phyloP scores from a whole-genome alignment of 495 filamentous ascomycete species.

The Pyronema omphalodes region DNA sequence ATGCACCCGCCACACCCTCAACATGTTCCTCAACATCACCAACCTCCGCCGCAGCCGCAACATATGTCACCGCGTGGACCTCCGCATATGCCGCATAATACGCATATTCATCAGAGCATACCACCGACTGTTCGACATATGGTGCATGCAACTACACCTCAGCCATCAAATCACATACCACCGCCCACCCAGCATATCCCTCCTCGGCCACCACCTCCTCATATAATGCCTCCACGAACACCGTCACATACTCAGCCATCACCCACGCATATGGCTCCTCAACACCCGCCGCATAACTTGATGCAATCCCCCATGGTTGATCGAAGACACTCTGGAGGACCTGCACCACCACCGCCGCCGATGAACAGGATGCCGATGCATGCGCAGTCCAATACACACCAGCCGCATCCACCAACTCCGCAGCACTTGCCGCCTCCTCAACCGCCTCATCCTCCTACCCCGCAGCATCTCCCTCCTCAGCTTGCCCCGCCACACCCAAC shows the following conservation, averaged over 20 bases:
- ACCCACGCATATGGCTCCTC: background rate
- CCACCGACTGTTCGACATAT: background rate
- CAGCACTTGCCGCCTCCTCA: constrained; percentile 15
- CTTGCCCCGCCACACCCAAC: background rate
- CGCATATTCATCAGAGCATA: background rate
- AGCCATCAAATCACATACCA: background rate
- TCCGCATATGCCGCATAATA: background rate
- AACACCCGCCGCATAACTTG: background rate
- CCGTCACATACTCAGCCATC: background rate
- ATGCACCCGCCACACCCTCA: too few relatives aligned
- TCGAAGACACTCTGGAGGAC: background rate
- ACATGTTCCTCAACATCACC: background rate
- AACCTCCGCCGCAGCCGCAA: background rate
- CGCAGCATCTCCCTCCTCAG: constrained; percentile 4
- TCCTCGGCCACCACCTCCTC: background rate
- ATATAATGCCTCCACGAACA: background rate
- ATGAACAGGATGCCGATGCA: too few relatives aligned
- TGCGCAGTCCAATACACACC: background rate
- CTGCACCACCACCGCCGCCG: background rate
- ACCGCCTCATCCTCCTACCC: constrained; percentile 11
- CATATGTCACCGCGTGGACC: background rate
- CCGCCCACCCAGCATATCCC: background rate
- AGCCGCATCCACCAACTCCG: constrained; percentile 3
- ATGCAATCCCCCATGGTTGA: background rate
- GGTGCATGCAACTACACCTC: background rate